phyloP scores from a whole-genome alignment of 2,329 filamentous ascomycete species.

The Colletotrichum euphorbiae region DNA sequence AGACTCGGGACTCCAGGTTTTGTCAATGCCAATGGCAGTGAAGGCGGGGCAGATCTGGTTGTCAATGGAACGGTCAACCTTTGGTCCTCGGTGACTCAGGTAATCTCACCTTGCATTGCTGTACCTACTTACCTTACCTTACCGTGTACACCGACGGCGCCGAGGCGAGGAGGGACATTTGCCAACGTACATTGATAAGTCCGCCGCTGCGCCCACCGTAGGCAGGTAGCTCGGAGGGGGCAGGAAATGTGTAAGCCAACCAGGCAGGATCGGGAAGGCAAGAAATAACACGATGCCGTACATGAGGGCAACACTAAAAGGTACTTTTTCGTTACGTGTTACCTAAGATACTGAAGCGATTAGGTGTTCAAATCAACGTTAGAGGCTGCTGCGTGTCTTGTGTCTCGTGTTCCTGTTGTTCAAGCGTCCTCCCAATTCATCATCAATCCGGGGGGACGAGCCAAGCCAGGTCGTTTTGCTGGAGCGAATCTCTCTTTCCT shows the following conservation, averaged over 20 bases:
- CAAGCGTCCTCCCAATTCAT: background rate
- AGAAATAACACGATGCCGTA: background rate
- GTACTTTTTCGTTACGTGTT: slow-evolving; percentile 3
- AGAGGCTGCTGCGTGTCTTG: slow-evolving; percentile 4
- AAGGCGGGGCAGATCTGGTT: background rate
- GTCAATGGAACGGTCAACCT: background rate
- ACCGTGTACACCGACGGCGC: slow-evolving; percentile 11
- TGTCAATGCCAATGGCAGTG: background rate
- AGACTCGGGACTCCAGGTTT: background rate
- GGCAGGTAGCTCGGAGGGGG: background rate
- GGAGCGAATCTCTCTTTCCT: slow-evolving; percentile 1
- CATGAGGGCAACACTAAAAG: background rate
- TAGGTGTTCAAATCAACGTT: slow-evolving; percentile 15
- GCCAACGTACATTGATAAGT: no score
- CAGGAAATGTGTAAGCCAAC: background rate
- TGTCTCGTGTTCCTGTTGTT: slow-evolving; percentile 14
- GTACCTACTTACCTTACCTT: no score
- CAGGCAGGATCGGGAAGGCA: slow-evolving; percentile 31
- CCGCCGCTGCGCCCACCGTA: background rate
- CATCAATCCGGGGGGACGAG: background rate
- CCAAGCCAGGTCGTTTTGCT: background rate
- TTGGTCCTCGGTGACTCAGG: background rate
- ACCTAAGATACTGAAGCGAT: slow-evolving; percentile 12
- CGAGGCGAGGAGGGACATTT: slow-evolving; percentile 2
- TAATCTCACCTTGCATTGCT: slow-evolving; percentile 14